Percentiles rank a stretch among this genome's conserved stretches.
Conservation (phyloP, 176 grass and related monocot genomes). For the Hordeum marinum region DNA sequence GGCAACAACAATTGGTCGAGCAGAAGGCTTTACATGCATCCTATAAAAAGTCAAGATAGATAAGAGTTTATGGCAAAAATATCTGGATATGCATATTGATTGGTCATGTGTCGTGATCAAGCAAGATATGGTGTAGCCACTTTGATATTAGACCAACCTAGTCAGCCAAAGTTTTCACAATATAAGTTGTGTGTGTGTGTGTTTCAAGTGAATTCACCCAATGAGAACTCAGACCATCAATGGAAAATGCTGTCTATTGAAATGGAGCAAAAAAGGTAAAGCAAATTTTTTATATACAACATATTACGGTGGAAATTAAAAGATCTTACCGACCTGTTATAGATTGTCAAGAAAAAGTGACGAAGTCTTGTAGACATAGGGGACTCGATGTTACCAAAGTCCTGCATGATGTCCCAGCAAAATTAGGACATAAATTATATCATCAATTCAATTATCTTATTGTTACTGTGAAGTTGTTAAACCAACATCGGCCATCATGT, state of each 20-base stretch:
- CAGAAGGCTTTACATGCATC: conserved; percentile 93
- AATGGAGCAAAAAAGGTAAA: not conserved
- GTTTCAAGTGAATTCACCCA: not conserved
- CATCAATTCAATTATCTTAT: not conserved
- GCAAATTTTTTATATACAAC: not conserved
- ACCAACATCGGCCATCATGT: not conserved
- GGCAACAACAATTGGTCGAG: conserved; percentile 77
- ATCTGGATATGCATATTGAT: not conserved
- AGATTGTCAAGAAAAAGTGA: conserved; percentile 89
- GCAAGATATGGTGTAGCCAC: not conserved
- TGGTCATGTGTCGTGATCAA: not conserved
- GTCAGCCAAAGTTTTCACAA: not conserved
- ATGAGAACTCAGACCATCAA: not conserved
- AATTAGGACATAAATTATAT: conserved; percentile 2
- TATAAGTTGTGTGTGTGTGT: not conserved
- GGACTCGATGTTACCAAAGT: conserved; percentile 96
- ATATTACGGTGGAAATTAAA: not conserved
- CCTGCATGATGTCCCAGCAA: conserved; percentile 37
- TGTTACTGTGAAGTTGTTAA: not conserved
- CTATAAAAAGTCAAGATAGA: conserved; percentile 27
- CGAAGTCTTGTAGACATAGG: conserved; percentile 87
- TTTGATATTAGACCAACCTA: not conserved
- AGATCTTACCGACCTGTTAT: conserved; percentile 47
- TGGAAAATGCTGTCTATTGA: not conserved
- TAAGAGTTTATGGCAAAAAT: not conserved